These are phyloP conservation scores for Cytospora schulzeri DNA, from an alignment of 2,329 filamentous ascomycete genomes.

Conservation along the genomic window DNA sequence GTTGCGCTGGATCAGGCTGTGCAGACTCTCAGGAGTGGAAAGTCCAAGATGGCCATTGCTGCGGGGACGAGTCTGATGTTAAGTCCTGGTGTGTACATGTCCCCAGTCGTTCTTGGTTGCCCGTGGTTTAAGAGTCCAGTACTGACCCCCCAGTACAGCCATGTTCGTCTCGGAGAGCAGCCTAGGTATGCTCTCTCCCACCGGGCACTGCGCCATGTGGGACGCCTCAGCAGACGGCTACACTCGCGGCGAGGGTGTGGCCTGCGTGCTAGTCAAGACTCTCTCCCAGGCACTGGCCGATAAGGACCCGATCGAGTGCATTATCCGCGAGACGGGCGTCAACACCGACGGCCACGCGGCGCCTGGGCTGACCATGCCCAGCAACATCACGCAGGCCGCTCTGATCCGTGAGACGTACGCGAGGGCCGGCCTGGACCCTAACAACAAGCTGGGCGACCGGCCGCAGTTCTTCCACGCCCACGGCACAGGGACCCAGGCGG, in stretches of 20 bases:
- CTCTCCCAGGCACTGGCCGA: conserved; percentile 48
- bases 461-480: conserved; percentile 48
- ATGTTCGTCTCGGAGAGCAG: conserved; percentile 39
- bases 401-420: conserved; percentile 44
- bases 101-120: conserved; percentile 31
- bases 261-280: conserved; percentile 49
- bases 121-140: too few relatives aligned
- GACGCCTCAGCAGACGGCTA: conserved; percentile 53
- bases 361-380: conserved; percentile 53
- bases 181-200: conserved; percentile 42
- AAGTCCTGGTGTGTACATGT: conserved; percentile 26
- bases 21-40: conserved; percentile 37
- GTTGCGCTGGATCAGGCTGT: conserved; percentile 43
- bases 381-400: conserved; percentile 39
- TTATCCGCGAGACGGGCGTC: conserved; percentile 45
- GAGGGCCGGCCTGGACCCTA: conserved; percentile 40
- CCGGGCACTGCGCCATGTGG: conserved; percentile 44
- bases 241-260: conserved; percentile 54
- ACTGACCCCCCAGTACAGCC: too few relatives aligned
- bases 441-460: conserved; percentile 31
- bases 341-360: conserved; percentile 51
- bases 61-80: conserved; percentile 40
- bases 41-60: conserved; percentile 38
- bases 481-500: conserved; percentile 39
- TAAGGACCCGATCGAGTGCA: conserved; percentile 42